Evolutionary conservation across 129 eudicot species (phyloP).

Genomic region (Gnaphalium uliginosum): DNA sequence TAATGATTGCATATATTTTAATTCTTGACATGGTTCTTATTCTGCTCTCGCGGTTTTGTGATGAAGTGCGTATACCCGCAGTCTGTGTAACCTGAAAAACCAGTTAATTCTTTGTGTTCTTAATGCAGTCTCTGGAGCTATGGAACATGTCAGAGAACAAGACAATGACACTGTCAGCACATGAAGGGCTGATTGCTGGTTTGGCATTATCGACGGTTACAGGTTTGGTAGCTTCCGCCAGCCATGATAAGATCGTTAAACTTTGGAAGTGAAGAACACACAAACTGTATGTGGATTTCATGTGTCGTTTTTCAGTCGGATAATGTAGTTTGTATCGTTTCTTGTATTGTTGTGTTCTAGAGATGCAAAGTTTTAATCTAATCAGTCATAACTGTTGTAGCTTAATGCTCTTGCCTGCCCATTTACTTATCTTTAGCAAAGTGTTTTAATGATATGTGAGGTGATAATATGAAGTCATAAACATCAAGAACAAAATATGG

Average conservation of each 20-base stretch:
- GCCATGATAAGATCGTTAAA: constrained; percentile 85
- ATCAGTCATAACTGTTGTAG: background rate
- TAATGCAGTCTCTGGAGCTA: constrained; percentile 69
- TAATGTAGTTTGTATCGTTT: constrained; percentile 1
- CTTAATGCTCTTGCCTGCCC: background rate
- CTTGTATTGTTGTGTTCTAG: background rate
- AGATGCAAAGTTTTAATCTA: background rate
- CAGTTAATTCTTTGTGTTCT: background rate
- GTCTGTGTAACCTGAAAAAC: background rate
- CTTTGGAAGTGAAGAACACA: constrained; percentile 61
- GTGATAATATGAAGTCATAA: too few species aligned
- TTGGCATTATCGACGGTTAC: constrained; percentile 66
- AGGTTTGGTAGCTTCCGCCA: constrained; percentile 81
- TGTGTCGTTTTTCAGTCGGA: background rate
- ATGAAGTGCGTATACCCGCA: background rate
- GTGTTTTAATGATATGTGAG: too few species aligned
- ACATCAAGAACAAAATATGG: too few species aligned
- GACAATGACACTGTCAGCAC: constrained; percentile 79
- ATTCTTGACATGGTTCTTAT: background rate
- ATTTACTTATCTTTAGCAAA: background rate
- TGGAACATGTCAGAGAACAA: constrained; percentile 86
- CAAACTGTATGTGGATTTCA: background rate
- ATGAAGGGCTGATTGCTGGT: constrained; percentile 78
- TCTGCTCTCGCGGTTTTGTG: background rate
- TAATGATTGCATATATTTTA: background rate